Evolutionary conservation across 116 monocot genomes (phyloP).

Genomic region (Dioscorea cayenensis): DNA sequence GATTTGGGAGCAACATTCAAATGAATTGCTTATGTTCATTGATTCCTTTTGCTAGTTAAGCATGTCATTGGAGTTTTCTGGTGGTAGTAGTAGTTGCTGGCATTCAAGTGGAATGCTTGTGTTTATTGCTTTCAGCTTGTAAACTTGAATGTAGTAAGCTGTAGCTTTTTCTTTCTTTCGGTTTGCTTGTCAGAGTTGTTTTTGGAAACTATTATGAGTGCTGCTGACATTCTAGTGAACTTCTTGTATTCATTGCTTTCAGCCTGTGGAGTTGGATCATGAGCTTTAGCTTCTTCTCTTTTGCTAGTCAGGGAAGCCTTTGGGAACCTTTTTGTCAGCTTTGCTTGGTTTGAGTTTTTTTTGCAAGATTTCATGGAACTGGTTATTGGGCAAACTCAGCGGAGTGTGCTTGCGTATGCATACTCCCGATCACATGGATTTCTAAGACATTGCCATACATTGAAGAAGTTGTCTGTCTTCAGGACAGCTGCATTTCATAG

Average conservation of each 20-base stretch:
- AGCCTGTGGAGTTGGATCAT: neutral
- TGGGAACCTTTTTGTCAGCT: neutral
- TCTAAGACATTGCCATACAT: conserved; percentile 19
- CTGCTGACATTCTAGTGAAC: no score
- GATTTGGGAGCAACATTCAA: no score
- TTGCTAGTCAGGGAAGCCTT: neutral
- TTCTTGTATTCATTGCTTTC: neutral
- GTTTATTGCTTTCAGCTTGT: neutral
- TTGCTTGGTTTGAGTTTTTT: neutral
- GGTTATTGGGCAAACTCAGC: conserved; percentile 46
- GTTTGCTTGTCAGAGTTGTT: neutral
- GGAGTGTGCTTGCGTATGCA: conserved; percentile 50
- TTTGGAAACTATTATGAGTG: neutral
- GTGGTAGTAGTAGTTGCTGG: no score
- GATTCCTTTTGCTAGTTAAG: no score
- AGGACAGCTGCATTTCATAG: conserved; percentile 25
- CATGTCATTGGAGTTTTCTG: no score
- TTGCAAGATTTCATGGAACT: conserved; percentile 31
- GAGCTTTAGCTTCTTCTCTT: neutral
- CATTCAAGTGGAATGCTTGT: no score
- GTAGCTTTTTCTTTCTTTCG: neutral
- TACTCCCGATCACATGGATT: conserved; percentile 30
- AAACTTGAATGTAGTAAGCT: neutral
- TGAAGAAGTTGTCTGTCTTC: conserved; percentile 25
- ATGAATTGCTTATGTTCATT: no score